A percentile compares a stretch with the other conserved stretches of the same genome.
These are phyloP conservation scores for Linum lewisii DNA, from an alignment of 345 rosid genomes.

Conservation along the genomic window DNA sequence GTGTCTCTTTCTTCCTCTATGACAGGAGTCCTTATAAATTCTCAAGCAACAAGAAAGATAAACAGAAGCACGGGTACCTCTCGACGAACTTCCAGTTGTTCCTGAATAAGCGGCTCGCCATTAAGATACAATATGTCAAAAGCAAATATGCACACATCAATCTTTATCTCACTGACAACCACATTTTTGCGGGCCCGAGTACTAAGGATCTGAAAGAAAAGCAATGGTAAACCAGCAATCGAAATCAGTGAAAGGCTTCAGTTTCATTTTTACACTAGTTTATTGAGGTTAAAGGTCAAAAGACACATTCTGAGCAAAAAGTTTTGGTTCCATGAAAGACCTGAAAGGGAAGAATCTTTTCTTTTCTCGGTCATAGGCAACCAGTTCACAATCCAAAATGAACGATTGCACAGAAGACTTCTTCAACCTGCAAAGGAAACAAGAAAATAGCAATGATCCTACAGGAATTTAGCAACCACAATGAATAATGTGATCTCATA, in stretches of 20 bases:
- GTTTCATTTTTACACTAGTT: not conserved
- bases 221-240: not conserved
- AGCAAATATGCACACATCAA: conserved; percentile 86
- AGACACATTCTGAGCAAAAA: not conserved
- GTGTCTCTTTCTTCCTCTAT: not conserved
- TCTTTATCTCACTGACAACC: conserved; percentile 67
- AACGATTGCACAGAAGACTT: conserved; percentile 60
- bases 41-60: conserved; percentile 1
- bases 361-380: conserved; percentile 72
- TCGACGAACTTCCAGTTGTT: conserved; percentile 62
- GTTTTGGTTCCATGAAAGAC: conserved; percentile 20
- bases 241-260: not conserved
- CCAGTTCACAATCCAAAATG: conserved; percentile 87
- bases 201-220: conserved; percentile 46
- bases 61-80: conserved; percentile 40
- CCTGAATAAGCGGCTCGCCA: conserved; percentile 70
- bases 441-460: not conserved
- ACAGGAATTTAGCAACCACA: not conserved
- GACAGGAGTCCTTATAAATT: not conserved
- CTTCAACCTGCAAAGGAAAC: conserved; percentile 49
- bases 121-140: conserved; percentile 79
- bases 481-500: no score
- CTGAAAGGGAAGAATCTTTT: conserved; percentile 89
- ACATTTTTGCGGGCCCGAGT: conserved; percentile 90
- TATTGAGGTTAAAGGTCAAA: not conserved